Evolutionary conservation across 352 stramenopile species (phyloP).

Genomic region (Globisporangium echinulatum): DNA sequence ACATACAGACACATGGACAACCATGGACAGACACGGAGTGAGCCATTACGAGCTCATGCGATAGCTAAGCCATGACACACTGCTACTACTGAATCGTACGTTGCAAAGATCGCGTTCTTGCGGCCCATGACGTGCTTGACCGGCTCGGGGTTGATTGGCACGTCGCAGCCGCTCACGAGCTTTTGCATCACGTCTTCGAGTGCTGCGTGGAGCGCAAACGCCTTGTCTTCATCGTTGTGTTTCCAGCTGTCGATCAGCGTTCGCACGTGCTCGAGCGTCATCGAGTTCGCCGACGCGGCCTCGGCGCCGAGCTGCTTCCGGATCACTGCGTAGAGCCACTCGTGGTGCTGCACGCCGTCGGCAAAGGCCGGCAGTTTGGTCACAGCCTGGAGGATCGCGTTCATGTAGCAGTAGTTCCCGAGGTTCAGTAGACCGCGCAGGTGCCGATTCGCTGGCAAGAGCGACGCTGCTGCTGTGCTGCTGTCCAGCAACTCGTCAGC

Average conservation of each 20-base stretch:
- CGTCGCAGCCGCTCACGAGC: constrained; percentile 56
- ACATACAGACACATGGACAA: neutral
- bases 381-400: constrained; percentile 88
- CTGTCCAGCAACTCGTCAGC: neutral
- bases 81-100: constrained; percentile 31
- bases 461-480: neutral
- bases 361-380: constrained; percentile 67
- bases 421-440: constrained; percentile 92
- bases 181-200: constrained; percentile 53
- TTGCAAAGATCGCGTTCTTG: constrained; percentile 76
- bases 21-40: neutral
- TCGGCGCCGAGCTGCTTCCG: constrained; percentile 30
- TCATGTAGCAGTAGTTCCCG: constrained; percentile 93
- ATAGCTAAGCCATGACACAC: too few relatives aligned
- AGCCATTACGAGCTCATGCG: neutral
- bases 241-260: constrained; percentile 42
- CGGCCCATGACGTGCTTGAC: constrained; percentile 77
- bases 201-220: constrained; percentile 45
- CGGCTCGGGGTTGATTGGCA: constrained; percentile 66
- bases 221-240: constrained; percentile 36
- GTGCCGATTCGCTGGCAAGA: constrained; percentile 4
- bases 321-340: constrained; percentile 54
- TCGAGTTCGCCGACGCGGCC: constrained; percentile 13
- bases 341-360: constrained; percentile 36
- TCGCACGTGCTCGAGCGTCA: constrained; percentile 41